These are phyloP conservation scores for Cyberlindnera euphorbiiphila DNA, from an alignment of 805 yeast species.

Conservation along the genomic window DNA sequence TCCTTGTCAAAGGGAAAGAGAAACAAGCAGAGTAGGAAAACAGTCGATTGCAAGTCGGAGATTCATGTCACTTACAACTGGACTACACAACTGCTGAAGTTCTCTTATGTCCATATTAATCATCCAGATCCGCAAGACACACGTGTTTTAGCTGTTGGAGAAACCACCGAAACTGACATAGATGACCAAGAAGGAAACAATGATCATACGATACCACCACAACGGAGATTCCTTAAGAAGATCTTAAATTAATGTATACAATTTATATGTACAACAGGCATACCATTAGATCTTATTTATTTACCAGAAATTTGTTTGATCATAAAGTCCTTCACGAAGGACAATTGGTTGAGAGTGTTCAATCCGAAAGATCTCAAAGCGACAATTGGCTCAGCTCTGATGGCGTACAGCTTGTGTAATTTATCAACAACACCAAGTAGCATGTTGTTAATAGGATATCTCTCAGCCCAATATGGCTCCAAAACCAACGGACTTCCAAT, in stretches of 20 bases:
- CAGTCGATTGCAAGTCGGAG: conserved; percentile 9
- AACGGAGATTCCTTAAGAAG: conserved; percentile 3
- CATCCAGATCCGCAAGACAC: no score
- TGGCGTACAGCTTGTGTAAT: conserved; percentile 79
- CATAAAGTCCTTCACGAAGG: conserved; percentile 65
- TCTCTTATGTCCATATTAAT: conserved; percentile 6
- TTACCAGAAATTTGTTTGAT: conserved; percentile 50
- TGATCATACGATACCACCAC: conserved; percentile 4
- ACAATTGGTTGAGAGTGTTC: conserved; percentile 58
- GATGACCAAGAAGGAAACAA: no score
- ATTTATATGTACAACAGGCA: conserved; percentile 1
- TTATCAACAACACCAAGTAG: conserved; percentile 88
- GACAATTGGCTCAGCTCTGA: conserved; percentile 71
- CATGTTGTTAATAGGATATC: conserved; percentile 76
- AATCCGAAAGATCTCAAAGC: conserved; percentile 73
- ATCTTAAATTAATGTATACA: conserved; percentile 2
- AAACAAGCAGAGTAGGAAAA: conserved; percentile 7
- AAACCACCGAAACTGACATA: no score
- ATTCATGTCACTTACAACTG: conserved; percentile 11
- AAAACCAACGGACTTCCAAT: conserved; percentile 77
- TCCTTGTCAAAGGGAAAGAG: conserved; percentile 10
- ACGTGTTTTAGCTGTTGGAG: no score
- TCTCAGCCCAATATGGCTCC: conserved; percentile 82
- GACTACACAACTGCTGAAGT: conserved; percentile 2
- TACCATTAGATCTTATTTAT: conserved; percentile 3